Evolutionary conservation across 176 grass and related monocot species (phyloP), one percentile per base, ranked within the genome.

Genomic region (Hyparrhenia diplandra): DNA sequence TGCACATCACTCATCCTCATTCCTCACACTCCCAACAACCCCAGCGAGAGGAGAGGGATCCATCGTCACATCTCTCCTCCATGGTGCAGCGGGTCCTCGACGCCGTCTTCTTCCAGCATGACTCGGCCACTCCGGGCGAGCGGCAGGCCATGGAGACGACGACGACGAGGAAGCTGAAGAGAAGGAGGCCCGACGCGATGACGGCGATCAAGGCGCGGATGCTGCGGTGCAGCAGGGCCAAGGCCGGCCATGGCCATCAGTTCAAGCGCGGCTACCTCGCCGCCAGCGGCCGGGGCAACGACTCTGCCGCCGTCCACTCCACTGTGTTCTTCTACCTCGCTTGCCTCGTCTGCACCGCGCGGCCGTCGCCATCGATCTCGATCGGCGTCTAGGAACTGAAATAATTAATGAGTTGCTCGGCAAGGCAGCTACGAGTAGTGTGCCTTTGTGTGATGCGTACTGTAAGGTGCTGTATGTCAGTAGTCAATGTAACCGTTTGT

Each of bases 251-350:
- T 1, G 6, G 36, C 14, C 75, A 8, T 12, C 43, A 74, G 47
- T 92, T 89, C 76, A 92, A 92, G 86, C 72, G 86, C 30, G 85
- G 83, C 65, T 83, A 82, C 86, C 29, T 83, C 55, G 72, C 78
- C 18, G 10, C 37, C n/a, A n/a, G n/a, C 72, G 81, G 78, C 28
- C 1, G 41, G 1, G 5, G 78, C 35, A 3, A 5, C 47, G 35
- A 6, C 35, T 6, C 35, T 6, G 17, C 3, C 47, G 52, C 67
- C 32, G 83, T 18, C 8, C 23, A 54, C 51, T 54, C 51, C 18
- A 0, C 51, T 7, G 51, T 91, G 77, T 71, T 92, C 80, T 82
- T 92, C 80, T 85, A 89, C 75, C 51, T 92, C 21, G 86, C 76
- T 27, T 92, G 90, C 76, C 14, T 92, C 71, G 75, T 78, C 51